These are phyloP conservation scores for Boletellus emodensis DNA, from an alignment of 768 basidiomycete species.

Conservation along the genomic window DNA sequence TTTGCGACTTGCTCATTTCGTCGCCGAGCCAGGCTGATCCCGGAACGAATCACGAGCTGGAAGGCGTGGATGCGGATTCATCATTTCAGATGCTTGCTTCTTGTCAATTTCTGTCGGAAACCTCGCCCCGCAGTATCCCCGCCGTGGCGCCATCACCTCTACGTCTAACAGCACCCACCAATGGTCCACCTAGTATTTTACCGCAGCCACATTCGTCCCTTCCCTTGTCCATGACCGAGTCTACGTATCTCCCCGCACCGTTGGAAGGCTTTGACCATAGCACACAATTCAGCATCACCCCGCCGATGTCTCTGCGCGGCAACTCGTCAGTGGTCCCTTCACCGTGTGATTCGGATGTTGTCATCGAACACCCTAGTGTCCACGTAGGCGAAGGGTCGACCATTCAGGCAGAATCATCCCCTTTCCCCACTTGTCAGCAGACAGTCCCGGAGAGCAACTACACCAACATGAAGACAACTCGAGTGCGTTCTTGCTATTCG, in stretches of 20 bases:
- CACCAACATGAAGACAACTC: not conserved
- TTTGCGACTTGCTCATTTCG: no score
- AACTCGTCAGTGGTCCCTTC: constrained; percentile 24
- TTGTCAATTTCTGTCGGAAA: no score
- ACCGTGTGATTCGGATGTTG: constrained; percentile 25
- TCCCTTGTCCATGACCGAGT: constrained; percentile 9
- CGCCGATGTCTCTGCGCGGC: constrained; percentile 28
- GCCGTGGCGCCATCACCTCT: constrained; percentile 17
- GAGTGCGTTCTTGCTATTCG: constrained; percentile 9
- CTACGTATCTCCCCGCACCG: constrained; percentile 12
- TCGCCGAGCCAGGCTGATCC: no score
- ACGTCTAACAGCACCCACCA: constrained; percentile 4
- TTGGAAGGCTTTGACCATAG: constrained; percentile 11
- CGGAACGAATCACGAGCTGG: no score
- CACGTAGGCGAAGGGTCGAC: constrained; percentile 27
- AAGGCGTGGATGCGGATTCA: no score
- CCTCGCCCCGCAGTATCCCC: no score
- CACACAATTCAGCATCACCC: constrained; percentile 29
- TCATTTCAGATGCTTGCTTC: no score
- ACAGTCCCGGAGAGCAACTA: not conserved
- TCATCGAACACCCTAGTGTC: constrained; percentile 25
- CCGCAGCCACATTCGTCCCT: constrained; percentile 15
- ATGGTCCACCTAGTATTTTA: constrained; percentile 12
- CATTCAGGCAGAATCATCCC: no score
- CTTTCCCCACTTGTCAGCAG: constrained; percentile 6